Evolutionary conservation across 2,329 filamentous ascomycete species (phyloP).

Genomic region (Aspergillus ruber): DNA sequence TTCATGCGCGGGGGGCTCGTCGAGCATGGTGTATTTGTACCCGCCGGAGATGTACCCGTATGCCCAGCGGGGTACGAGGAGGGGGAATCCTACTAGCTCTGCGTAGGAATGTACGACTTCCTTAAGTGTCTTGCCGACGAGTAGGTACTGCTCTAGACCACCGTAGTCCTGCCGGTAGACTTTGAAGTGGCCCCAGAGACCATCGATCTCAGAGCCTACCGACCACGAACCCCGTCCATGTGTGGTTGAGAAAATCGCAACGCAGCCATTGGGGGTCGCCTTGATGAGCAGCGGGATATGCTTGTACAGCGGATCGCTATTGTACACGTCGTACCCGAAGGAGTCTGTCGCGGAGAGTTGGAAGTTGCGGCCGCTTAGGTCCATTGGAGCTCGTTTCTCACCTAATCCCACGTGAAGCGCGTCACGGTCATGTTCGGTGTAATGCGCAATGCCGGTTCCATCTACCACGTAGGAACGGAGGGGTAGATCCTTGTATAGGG

Average conservation of each 20-base stretch:
- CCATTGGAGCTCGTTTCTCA: slow-evolving; percentile 68
- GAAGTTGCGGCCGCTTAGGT: slow-evolving; percentile 61
- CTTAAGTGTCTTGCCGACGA: slow-evolving; percentile 59
- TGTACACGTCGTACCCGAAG: slow-evolving; percentile 66
- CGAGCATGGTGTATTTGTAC: slow-evolving; percentile 54
- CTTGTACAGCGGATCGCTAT: slow-evolving; percentile 68
- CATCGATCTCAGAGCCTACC: slow-evolving; percentile 66
- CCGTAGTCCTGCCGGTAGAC: slow-evolving; percentile 67
- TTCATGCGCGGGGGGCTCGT: slow-evolving; percentile 50
- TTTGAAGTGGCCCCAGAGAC: slow-evolving; percentile 69
- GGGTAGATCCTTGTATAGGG: slow-evolving; percentile 57
- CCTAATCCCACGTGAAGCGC: slow-evolving; percentile 65
- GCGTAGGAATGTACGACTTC: slow-evolving; percentile 63
- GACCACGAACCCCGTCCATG: slow-evolving; percentile 60
- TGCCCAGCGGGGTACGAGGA: slow-evolving; percentile 64
- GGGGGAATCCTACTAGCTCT: slow-evolving; percentile 60
- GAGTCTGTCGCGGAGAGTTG: slow-evolving; percentile 63
- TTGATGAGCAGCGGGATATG: slow-evolving; percentile 68
- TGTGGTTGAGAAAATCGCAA: slow-evolving; percentile 62
- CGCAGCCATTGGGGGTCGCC: slow-evolving; percentile 56
- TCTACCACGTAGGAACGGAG: slow-evolving; percentile 62
- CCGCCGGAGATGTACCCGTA: slow-evolving; percentile 68
- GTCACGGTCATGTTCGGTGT: slow-evolving; percentile 55
- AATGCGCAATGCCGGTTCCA: slow-evolving; percentile 57
- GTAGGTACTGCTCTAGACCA: slow-evolving; percentile 64